Evolutionary conservation across 768 basidiomycete genomes (phyloP).

Genomic region (Panaeolus papilionaceus): DNA sequence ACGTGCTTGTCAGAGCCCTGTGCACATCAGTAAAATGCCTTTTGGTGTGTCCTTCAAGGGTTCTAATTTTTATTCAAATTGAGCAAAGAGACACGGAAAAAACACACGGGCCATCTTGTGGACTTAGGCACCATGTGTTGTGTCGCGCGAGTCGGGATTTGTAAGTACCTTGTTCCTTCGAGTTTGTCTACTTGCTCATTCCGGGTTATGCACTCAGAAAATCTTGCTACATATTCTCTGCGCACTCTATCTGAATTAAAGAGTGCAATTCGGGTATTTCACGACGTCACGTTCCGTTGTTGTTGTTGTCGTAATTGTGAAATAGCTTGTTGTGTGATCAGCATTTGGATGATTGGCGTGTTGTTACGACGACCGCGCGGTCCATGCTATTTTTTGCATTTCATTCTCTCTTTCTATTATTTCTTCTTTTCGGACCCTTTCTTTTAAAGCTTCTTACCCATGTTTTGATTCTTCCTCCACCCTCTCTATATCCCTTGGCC

Average conservation of each 20-base stretch:
- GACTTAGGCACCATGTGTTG: too few relatives aligned
- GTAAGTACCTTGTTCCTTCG: too few relatives aligned
- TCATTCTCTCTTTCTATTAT: not conserved
- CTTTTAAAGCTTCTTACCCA: not conserved
- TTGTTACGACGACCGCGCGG: conserved; percentile 8
- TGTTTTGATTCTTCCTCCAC: conserved; percentile 7
- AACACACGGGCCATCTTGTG: too few relatives aligned
- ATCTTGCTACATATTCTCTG: not conserved
- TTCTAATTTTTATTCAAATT: too few relatives aligned
- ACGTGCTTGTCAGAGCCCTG: too few relatives aligned
- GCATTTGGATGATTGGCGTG: not conserved
- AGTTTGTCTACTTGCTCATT: not conserved
- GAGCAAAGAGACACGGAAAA: too few relatives aligned
- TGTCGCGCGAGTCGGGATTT: too few relatives aligned
- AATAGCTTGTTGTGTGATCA: conserved; percentile 3
- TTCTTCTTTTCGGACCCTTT: not conserved
- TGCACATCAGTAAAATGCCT: too few relatives aligned
- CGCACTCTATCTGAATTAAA: not conserved
- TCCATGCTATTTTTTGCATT: conserved; percentile 4
- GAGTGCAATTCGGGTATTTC: not conserved
- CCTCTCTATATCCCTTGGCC: conserved; percentile 4
- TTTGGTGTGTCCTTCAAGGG: too few relatives aligned
- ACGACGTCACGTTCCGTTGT: not conserved
- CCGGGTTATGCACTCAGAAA: not conserved
- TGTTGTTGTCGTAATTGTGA: conserved; percentile 1